Percentiles rank a stretch among this genome's conserved stretches.
phyloP scores from a whole-genome alignment of 1,284 basidiomycete species.

The Leccinum angustisporum region DNA sequence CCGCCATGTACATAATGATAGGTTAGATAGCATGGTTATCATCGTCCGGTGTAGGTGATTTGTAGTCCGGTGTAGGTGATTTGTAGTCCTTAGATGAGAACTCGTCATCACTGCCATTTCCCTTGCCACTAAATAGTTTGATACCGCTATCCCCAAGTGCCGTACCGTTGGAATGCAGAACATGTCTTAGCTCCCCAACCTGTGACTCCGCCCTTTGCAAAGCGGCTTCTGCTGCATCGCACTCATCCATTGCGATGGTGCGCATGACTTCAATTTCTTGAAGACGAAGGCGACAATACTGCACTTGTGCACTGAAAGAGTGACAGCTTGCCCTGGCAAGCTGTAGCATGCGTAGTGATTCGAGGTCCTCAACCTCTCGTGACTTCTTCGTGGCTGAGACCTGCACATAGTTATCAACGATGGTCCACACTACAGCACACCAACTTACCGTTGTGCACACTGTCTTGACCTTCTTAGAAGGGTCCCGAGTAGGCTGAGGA shows the following conservation, averaged over 20 bases:
- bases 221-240: background rate
- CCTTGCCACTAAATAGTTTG: background rate
- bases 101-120: background rate
- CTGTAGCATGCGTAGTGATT: background rate
- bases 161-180: background rate
- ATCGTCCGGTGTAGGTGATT: background rate
- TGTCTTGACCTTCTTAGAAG: background rate
- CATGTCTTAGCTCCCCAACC: background rate
- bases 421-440: background rate
- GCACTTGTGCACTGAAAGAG: background rate
- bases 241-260: slow-evolving; percentile 1
- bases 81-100: background rate
- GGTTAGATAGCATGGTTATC: background rate
- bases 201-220: background rate
- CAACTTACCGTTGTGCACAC: background rate
- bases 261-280: slow-evolving; percentile 1
- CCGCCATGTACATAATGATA: background rate
- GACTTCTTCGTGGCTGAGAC: background rate
- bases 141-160: background rate
- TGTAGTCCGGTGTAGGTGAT: slow-evolving; percentile 1
- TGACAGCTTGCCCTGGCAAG: background rate
- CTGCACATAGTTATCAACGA: background rate
- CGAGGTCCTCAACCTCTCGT: background rate
- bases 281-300: background rate
- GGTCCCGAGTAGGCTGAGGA: background rate